Evolutionary conservation across 495 filamentous ascomycete species (phyloP), one percentile per base, ranked within the genome.

Genomic region (Tuber microsphaerosporum): DNA sequence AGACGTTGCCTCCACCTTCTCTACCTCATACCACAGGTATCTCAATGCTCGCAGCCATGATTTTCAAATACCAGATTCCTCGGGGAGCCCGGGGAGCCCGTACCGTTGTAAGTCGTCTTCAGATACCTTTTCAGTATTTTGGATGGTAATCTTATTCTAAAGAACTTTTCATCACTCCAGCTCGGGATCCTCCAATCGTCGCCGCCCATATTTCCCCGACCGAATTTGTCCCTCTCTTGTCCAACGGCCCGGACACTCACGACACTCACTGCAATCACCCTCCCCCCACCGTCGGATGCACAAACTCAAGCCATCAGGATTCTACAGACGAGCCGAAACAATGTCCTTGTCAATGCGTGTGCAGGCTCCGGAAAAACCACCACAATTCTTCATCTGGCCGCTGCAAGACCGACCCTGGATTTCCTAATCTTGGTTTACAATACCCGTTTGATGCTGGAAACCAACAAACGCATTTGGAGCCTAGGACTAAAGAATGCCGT

Each of bases 311-410:
- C 56, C 26, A 65, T 65, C 56, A 65, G 34, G 56, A 19, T 65
- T 34, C 26, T 65, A 34, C 26, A 34, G 12, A 34, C 2, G 5
- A 65, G 26, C 56, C 56, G 56, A 34, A 17, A 39, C 34, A 75
- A 75, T 43, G 8, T 71, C 51, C 39, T 78, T 44, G 31, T 78
- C 45, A 41, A 71, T 16, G 76, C 76, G 16, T 75, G 73, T 68
- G 74, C 76, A 22, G 76, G 76, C 17, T 75, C 76, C 34, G 76
- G 76, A 17, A 78, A 78, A 45, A 78, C 76, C 12, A 78, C 76
- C 4, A 41, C 56, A 20, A 72, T 56, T 46, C 74, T 78, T n/a
- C 45, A 65, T 19, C 8, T 78, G 22, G 76, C 74, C 12, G 34
- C 44, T 12, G 45, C 73, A 0, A 19, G 10, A 12, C 76, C 74